Percentiles rank a stretch among this genome's conserved stretches.
These are phyloP conservation scores for Diversispora epigaea DNA, from an alignment of 192 early-diverging fungal genomes.

Conservation along the genomic window DNA sequence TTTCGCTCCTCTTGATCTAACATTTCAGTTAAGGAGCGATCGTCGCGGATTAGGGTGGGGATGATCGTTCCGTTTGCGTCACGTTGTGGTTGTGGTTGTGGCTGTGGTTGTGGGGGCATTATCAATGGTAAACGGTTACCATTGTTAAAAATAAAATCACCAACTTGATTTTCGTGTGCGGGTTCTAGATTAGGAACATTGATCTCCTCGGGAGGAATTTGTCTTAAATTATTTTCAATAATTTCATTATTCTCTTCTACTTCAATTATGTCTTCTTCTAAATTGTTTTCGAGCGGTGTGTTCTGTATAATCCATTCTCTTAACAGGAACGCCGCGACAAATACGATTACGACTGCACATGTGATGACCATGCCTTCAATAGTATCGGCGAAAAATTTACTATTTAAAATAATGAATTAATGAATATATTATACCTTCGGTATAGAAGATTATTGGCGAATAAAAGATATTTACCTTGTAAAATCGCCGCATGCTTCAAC, in stretches of 20 bases:
- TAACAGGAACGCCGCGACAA: conserved; percentile 77
- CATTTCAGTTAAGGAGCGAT: no score
- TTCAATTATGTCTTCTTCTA: conserved; percentile 28
- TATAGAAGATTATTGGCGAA: neutral
- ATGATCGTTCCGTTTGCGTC: neutral
- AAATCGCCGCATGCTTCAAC: conserved; percentile 25
- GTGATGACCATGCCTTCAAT: conserved; percentile 87
- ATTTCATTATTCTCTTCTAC: neutral
- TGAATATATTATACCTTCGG: no score
- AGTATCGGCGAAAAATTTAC: conserved; percentile 60
- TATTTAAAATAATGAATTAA: conserved; percentile 29
- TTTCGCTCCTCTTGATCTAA: no score
- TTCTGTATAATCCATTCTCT: conserved; percentile 87
- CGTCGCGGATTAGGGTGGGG: neutral
- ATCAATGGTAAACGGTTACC: neutral
- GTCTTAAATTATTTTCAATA: neutral
- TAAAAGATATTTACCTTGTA: neutral
- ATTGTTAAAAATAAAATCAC: conserved; percentile 3
- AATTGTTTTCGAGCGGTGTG: conserved; percentile 46
- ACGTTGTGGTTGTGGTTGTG: neutral
- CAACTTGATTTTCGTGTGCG: neutral
- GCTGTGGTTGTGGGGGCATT: neutral
- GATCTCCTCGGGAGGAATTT: no score
- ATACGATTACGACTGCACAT: conserved; percentile 70
- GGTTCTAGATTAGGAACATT: neutral